Conservation (phyloP, 352 stramenopile species). For the Phytophthora podocarpi region DNA sequence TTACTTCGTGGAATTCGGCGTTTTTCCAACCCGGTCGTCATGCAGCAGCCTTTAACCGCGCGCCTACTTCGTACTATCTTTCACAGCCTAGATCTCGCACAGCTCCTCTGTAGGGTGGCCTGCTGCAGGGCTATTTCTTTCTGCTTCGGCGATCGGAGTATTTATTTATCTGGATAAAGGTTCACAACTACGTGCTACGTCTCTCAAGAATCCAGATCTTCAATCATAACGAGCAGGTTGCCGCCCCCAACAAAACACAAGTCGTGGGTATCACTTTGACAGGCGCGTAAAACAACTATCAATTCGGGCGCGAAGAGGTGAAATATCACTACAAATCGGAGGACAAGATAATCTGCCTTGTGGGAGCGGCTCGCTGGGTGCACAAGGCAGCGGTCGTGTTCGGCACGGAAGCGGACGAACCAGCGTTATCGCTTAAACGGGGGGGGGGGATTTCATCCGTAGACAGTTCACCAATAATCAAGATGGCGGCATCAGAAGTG, state of each 20-base stretch:
- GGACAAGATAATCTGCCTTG: neutral
- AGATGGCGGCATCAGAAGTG: too few species aligned
- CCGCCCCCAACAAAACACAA: too few species aligned
- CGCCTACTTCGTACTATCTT: neutral
- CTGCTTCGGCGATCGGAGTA: constrained; percentile 17
- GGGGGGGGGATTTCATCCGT: too few species aligned
- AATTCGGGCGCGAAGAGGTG: neutral
- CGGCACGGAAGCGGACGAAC: neutral
- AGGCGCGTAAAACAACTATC: neutral
- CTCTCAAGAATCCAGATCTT: too few species aligned
- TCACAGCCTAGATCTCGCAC: neutral
- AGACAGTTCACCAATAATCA: too few species aligned
- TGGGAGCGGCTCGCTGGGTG: neutral
- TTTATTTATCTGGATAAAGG: too few species aligned
- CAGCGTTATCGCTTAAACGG: neutral
- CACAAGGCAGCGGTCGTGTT: neutral
- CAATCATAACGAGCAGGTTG: too few species aligned
- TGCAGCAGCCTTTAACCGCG: constrained; percentile 11
- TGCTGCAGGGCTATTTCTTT: constrained; percentile 18
- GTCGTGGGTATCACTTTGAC: neutral
- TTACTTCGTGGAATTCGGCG: constrained; percentile 11
- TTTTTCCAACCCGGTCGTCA: constrained; percentile 20
- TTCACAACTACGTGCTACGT: too few species aligned
- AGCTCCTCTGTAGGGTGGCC: constrained; percentile 18
- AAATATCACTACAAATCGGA: neutral